Base-by-base conservation (phyloP, 495 filamentous ascomycete genomes). In the Penicillium waksmanii region DNA sequence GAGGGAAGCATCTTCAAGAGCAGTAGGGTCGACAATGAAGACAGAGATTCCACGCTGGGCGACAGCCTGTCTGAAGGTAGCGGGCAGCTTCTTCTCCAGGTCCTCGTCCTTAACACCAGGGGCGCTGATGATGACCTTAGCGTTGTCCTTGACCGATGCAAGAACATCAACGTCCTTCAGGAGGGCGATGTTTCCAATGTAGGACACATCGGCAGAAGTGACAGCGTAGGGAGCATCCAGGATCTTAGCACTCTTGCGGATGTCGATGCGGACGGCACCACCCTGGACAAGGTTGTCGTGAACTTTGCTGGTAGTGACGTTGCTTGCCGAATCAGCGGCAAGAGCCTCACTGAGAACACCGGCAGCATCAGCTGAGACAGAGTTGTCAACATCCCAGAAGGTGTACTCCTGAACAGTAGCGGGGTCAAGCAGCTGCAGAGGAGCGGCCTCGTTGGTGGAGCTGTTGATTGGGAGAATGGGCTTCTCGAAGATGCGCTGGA, bases 331-430 rank as follows among this genome's bases (percentile, higher is more conserved):
- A 67, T 95, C 89, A 46, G 79, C 78, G 10, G 93, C 88, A 35
- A 98, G 79, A 5, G 95, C 77, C 63, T 86, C 85, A 42, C 88
- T 87, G 31, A 97, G 72, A 38, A 82, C 82, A 19, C 82, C 68
- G 9, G 92, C 84, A 25, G 92, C 87, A 51, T 80, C 78, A 43
- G 77, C 80, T 35, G 87, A 84, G 2, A 74, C 72, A 23, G 92
- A 94, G 68, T 85, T 85, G 62, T 96, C 95, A 17, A 89, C 73
- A 70, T 97, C 91, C 95, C 93, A 98, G 81, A 98, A 96, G 19
- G 86, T 85, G 78, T 93, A 98, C 66, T 98, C 90, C 67, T 90
- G 81, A 27, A 88, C 85, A 23, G 77, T 64, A 13, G 72, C 51
- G 13, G 73, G 67, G 52, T 80, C 78, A 7, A 86, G 63, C 38